Percentiles rank a stretch among this genome's conserved stretches.
Conservation (phyloP, 768 basidiomycete genomes). For the Naganishia friedmannii region DNA sequence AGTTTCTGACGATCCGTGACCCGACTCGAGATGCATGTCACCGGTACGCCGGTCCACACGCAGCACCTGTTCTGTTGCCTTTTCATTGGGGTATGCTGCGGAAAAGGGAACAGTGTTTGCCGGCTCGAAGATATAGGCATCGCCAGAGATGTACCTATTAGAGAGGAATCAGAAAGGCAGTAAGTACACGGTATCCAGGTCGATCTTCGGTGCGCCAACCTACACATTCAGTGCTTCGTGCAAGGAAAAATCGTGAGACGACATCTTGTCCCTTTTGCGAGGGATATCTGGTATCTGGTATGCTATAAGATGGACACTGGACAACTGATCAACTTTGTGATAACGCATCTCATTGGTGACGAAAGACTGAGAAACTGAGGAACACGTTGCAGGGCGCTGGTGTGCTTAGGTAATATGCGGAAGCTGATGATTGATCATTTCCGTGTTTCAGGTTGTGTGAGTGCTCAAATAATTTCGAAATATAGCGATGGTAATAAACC, state of each 20-base stretch:
- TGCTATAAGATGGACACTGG: no score
- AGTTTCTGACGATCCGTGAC: not conserved
- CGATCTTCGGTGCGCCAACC: slow-evolving; percentile 38
- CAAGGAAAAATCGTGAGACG: slow-evolving; percentile 34
- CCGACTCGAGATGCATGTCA: slow-evolving; percentile 53
- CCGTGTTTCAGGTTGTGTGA: slow-evolving; percentile 7
- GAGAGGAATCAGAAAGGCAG: not conserved
- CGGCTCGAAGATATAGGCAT: slow-evolving; percentile 43
- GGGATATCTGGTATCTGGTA: not conserved
- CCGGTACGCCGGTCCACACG: slow-evolving; percentile 51
- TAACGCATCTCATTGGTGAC: not conserved
- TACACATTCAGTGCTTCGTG: slow-evolving; percentile 52
- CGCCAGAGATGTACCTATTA: slow-evolving; percentile 35
- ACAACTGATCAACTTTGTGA: no score
- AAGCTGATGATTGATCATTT: not conserved
- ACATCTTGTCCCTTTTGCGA: not conserved
- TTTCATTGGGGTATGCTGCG: slow-evolving; percentile 38
- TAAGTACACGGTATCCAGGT: not conserved
- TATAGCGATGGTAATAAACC: no score
- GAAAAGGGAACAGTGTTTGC: slow-evolving; percentile 27
- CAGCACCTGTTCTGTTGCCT: slow-evolving; percentile 51
- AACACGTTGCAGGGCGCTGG: not conserved
- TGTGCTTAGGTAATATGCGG: slow-evolving; percentile 12
- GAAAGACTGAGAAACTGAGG: not conserved
- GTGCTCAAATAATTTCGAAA: slow-evolving; percentile 3